A percentile compares a stretch with the other conserved stretches of the same genome.
These are phyloP conservation scores for Aphanomyces euteiches DNA, from an alignment of 352 stramenopile genomes.

Conservation along the genomic window DNA sequence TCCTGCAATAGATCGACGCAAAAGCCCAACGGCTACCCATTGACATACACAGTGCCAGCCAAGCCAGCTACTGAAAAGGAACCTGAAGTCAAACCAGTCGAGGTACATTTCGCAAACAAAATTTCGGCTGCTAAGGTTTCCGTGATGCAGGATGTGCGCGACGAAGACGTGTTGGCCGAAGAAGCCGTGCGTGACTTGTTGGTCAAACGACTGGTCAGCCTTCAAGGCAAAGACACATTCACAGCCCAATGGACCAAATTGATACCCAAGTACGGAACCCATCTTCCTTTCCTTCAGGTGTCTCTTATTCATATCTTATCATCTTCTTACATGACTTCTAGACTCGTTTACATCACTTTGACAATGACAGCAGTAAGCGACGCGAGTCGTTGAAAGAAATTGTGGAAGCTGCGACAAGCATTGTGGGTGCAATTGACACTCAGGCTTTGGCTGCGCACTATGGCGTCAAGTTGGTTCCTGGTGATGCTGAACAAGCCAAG, in stretches of 20 bases:
- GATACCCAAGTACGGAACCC: conserved; percentile 36
- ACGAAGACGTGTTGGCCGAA: conserved; percentile 58
- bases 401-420: conserved; percentile 49
- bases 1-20: conserved; percentile 22
- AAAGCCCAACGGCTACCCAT: conserved; percentile 53
- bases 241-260: conserved; percentile 49
- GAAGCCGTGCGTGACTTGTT: conserved; percentile 74
- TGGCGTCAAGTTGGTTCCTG: conserved; percentile 53
- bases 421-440: conserved; percentile 57
- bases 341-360: conserved; percentile 66
- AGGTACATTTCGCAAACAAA: background rate
- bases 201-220: conserved; percentile 58
- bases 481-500: conserved; percentile 59
- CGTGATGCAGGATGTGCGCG: conserved; percentile 31
- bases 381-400: conserved; percentile 47
- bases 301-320: background rate
- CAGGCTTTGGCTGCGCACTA: conserved; percentile 71
- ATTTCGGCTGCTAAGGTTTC: background rate
- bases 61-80: conserved; percentile 55
- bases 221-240: conserved; percentile 68
- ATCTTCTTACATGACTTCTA: background rate
- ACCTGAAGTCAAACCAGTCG: conserved; percentile 38
- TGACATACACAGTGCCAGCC: conserved; percentile 71
- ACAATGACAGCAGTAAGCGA: conserved; percentile 53
- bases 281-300: conserved; percentile 57